A percentile compares a stretch with the other conserved stretches of the same genome.
Conservation (phyloP, 257 asterid genomes). For the Thymus quinquecostatus region DNA sequence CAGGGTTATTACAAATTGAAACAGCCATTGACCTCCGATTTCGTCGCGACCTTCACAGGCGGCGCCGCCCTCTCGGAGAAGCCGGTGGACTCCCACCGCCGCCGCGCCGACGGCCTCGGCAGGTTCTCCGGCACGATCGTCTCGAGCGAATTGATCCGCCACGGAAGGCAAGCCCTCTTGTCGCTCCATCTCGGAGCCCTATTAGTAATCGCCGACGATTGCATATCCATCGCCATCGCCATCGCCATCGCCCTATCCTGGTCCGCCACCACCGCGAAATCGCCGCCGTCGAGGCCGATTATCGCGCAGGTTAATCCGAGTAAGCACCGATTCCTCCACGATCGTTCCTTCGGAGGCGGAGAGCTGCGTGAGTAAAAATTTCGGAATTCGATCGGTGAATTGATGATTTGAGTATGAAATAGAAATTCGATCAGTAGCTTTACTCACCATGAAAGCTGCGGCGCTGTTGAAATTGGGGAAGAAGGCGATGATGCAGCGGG, state of each 20-base stretch:
- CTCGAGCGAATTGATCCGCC: slow-evolving; percentile 75
- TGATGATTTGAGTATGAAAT: neutral
- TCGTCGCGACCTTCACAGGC: slow-evolving; percentile 25
- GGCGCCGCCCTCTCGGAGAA: slow-evolving; percentile 53
- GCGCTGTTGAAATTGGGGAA: slow-evolving; percentile 28
- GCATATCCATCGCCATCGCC: slow-evolving; percentile 43
- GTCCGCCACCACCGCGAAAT: slow-evolving; percentile 27
- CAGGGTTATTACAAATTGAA: slow-evolving; percentile 32
- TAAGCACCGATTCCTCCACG: slow-evolving; percentile 48
- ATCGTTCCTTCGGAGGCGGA: slow-evolving; percentile 38
- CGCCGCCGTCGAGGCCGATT: slow-evolving; percentile 48
- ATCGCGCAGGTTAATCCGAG: slow-evolving; percentile 50
- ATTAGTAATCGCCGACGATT: slow-evolving; percentile 2
- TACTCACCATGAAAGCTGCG: slow-evolving; percentile 44
- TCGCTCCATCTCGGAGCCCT: slow-evolving; percentile 68
- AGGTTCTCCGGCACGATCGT: slow-evolving; percentile 84
- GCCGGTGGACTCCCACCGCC: slow-evolving; percentile 63
- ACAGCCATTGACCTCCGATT: slow-evolving; percentile 39
- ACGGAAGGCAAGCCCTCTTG: slow-evolving; percentile 64
- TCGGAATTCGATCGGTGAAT: neutral
- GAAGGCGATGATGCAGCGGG: slow-evolving; percentile 36
- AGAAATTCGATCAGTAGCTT: neutral
- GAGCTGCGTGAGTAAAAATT: slow-evolving; percentile 37
- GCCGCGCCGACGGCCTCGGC: slow-evolving; percentile 69
- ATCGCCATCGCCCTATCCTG: slow-evolving; percentile 31